Evolutionary conservation across 257 asterid genomes (phyloP), one percentile per base, ranked within the genome.

Genomic region (Ocimum tenuiflorum): DNA sequence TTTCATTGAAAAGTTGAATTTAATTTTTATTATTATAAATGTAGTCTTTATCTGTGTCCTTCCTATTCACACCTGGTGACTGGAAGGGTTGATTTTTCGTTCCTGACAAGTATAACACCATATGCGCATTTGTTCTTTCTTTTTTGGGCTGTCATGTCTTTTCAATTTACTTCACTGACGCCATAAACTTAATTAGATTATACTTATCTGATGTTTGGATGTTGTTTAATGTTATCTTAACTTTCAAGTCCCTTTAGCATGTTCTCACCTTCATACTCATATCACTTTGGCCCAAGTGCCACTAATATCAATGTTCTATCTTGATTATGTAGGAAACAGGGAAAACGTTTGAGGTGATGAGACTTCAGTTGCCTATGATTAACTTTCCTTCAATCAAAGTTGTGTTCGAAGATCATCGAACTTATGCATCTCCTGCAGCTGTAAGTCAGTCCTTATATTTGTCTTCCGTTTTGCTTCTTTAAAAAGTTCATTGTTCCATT

Each of bases 301-400:
- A 65, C 58, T 52, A 43, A 50, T 57, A 69, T 75, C 56, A 72
- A 35, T 60, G 20, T 39, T 72, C 70, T 57, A 65, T n/a, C 66
- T 68, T 77, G 65, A 72, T 71, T 60, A 67, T 86, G 75, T 73
- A 94, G 99, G 91, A 82, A 82, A 86, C 95, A 54, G 97, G 97
- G 60, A 85, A 82, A 78, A 80, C 88, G 31, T 83, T 79, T 71
- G 97, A 90, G 80, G 86, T 90, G 20, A 54, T 75, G 74, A 90
- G 84, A 81, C 99, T 94, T 83, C 91, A 85, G 81, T 70, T 94
- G 79, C 99, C 99, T 41, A 80, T 81, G 67, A 86, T 94, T 76
- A 80, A 84, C 80, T 73, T 82, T 63, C 74, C 83, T 70, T 86
- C 83, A 19, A 74, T 82, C 66, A 80, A 78, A 77, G 89, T 94